Base-by-base conservation (phyloP, 305 asterid genomes). In the Andrographis paniculata region DNA sequence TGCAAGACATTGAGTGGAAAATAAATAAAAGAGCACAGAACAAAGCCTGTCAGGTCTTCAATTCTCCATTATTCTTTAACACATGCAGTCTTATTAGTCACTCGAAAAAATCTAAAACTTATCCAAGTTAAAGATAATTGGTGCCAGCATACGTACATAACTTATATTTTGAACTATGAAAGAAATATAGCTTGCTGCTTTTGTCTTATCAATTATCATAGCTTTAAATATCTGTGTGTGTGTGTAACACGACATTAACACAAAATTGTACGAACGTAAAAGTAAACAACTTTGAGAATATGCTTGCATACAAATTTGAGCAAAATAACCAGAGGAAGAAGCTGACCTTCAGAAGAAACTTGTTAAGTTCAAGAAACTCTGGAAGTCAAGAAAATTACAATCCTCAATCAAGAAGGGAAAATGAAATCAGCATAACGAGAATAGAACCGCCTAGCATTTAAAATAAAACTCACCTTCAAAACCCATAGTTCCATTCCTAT, bases 321-420 rank as follows among this genome's bases (percentile, higher is more conserved):
- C 14, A 37, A 22, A 42, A 12, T n/a, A 19, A 60, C 4, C 59
- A 22, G 31, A 55, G 36, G 53, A 42, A 65, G 53, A 50, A 6
- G 69, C 87, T 63, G 40, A 80, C 93, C 95, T 67, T 84, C 16
- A 75, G 74, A 58, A 84, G 95, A 60, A 80, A 84, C 77, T 78
- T 80, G 86, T 84, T 84, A 33, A 84, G 92, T 41, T 74, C 72
- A 33, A 65, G 74, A 56, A 84, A 84, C 66, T 78, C 93, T 84
- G 84, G 56, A 59, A 57, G 57, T 66, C 7, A 20, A 55, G 56
- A 33, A 17, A 38, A n/a, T 17, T 28, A 7, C 21, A 48, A 41
- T 16, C n/a, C 39, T 47, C 22, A 21, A 43, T 43, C 39, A 21
- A 53, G 18, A 16, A 44, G 5, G 24, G 40, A 16, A 13, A 18